phyloP scores from a whole-genome alignment of 2,329 filamentous ascomycete species.

The Gaeumannomyces tritici region DNA sequence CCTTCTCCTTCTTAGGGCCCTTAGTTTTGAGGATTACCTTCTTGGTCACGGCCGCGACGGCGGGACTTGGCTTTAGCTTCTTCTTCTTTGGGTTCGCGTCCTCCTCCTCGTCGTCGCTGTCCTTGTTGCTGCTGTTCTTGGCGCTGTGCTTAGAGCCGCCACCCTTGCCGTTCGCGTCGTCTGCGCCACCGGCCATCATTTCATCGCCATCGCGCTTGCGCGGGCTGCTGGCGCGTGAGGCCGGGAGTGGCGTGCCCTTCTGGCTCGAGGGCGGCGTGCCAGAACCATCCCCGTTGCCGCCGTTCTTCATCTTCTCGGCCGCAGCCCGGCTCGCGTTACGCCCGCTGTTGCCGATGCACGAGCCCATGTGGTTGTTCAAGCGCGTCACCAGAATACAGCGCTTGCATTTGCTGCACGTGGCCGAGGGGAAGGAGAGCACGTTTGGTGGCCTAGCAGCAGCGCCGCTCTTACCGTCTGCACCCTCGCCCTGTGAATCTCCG shows the following conservation, averaged over 20 bases:
- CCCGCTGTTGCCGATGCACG: conserved; percentile 57
- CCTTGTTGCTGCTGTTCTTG: conserved; percentile 45
- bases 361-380: conserved; percentile 60
- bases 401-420: conserved; percentile 59
- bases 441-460: conserved; percentile 49
- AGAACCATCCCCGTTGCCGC: conserved; percentile 36
- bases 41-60: conserved; percentile 27
- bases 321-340: conserved; percentile 53
- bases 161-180: conserved; percentile 46
- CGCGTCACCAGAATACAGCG: conserved; percentile 55
- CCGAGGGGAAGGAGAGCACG: conserved; percentile 54
- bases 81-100: conserved; percentile 45
- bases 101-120: conserved; percentile 39
- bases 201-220: conserved; percentile 48
- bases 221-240: conserved; percentile 43
- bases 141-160: conserved; percentile 43
- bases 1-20: conserved; percentile 43
- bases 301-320: conserved; percentile 53
- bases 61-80: conserved; percentile 40
- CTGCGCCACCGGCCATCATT: conserved; percentile 42
- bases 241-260: conserved; percentile 49
- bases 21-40: conserved; percentile 49
- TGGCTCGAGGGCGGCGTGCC: conserved; percentile 52
- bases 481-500: conserved; percentile 30
- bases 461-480: conserved; percentile 9